Evolutionary conservation across 495 filamentous ascomycete species (phyloP).

Genomic region (Penicillium tannophilum): DNA sequence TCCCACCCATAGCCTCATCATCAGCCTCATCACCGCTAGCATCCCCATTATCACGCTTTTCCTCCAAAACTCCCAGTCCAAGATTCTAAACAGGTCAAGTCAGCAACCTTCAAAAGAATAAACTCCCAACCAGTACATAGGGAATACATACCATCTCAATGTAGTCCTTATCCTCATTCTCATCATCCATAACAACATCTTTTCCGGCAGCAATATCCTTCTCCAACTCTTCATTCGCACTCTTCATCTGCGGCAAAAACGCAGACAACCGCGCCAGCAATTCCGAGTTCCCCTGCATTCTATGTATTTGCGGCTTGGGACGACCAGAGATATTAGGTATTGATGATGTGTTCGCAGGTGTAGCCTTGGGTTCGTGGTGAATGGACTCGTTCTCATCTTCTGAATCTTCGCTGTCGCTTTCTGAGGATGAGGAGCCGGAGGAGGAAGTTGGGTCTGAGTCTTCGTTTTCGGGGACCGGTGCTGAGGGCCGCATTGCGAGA

Average conservation of each 20-base stretch:
- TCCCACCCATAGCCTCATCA: constrained; percentile 15
- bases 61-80: constrained; percentile 55
- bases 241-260: constrained; percentile 51
- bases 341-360: constrained; percentile 14
- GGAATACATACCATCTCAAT: constrained; percentile 53
- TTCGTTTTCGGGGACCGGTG: constrained; percentile 23
- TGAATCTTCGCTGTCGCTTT: constrained; percentile 31
- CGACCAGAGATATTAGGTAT: constrained; percentile 35
- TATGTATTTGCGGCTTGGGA: constrained; percentile 41
- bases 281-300: constrained; percentile 29
- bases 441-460: constrained; percentile 46
- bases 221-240: constrained; percentile 51
- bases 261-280: constrained; percentile 43
- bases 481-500: constrained; percentile 2
- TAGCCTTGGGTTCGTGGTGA: constrained; percentile 13
- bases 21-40: constrained; percentile 21
- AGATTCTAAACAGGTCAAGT: constrained; percentile 40
- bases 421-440: constrained; percentile 35
- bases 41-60: constrained; percentile 36
- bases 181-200: constrained; percentile 41
- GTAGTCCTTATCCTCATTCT: constrained; percentile 41
- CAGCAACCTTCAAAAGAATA: constrained; percentile 8
- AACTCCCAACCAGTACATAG: neutral
- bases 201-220: constrained; percentile 43
- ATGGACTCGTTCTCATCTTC: constrained; percentile 27